Evolutionary conservation across 257 asterid species (phyloP), one percentile per base, ranked within the genome.

Genomic region (Nicotiana sylvestris): DNA sequence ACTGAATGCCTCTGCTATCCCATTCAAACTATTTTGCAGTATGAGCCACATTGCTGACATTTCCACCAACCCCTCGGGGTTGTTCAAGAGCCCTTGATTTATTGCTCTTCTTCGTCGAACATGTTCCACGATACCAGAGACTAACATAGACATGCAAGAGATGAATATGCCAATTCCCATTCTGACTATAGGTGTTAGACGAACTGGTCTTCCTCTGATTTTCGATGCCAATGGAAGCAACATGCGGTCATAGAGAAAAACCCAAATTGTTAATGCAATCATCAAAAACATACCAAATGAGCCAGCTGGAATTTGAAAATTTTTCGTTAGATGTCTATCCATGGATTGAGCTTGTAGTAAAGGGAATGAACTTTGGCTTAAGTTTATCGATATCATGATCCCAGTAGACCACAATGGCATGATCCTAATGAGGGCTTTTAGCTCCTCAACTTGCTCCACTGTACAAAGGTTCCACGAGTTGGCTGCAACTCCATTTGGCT

Each of bases 31-130:
- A 25, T 91, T 57, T 57, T 89, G 95, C 7, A 95, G 93, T 7
- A 90, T 81, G 12, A 91, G 91, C 97, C 97, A 92, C 86, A 90
- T 60, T 0, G 93, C 93, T 6, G 97, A 91, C 94, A 92, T 92
- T 76, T 84, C 82, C n/a, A 89, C 84, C 9, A 82, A 66, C 7
- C 81, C 94, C 0, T 70, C 81, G 0, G 96, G 91, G 64, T 82
- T 62, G 82, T 89, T 76, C 8, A 56, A 62, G 9, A 87, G 64
- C 6, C 97, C 95, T 82, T 89, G 84, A 37, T 77, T 81, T 43
- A 90, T 87, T 5, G 93, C 97, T 43, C 62, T 87, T 67, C 35
- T 78, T n/a, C 90, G 82, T 12, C 97, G 84, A 6, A 84, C n/a
- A 0, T 88, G 85, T 88, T 92, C 97, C 12, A 91, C 89, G 0